Conservation (phyloP, 495 filamentous ascomycete species). For the Tuber brumale region DNA sequence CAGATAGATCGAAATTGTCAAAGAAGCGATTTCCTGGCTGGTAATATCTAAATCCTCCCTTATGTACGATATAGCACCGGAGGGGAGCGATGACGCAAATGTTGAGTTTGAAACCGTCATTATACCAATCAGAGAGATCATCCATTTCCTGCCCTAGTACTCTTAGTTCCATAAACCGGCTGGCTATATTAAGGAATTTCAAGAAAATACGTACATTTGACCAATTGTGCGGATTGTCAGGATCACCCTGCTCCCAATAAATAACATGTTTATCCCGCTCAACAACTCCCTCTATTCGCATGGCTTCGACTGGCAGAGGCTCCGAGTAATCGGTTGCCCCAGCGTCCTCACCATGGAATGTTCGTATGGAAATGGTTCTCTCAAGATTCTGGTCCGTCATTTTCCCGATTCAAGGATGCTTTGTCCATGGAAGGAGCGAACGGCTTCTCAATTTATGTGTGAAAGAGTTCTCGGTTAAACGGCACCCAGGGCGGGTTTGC, state of each 20-base stretch:
- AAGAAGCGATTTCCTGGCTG: constrained; percentile 44
- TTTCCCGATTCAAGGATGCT: not conserved
- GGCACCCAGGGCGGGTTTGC: not conserved
- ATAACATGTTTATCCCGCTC: constrained; percentile 23
- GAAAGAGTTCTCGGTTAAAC: not conserved
- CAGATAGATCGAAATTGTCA: constrained; percentile 52
- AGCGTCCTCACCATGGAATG: constrained; percentile 18
- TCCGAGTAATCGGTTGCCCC: constrained; percentile 22
- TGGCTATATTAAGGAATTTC: constrained; percentile 4
- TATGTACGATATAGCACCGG: constrained; percentile 48
- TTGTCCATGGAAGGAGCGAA: not conserved
- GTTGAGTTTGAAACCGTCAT: constrained; percentile 52
- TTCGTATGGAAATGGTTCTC: constrained; percentile 26
- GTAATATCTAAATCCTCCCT: constrained; percentile 46
- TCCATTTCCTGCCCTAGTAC: constrained; percentile 41
- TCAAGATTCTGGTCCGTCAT: constrained; percentile 28
- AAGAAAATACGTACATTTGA: constrained; percentile 25
- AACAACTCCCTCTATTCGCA: constrained; percentile 23
- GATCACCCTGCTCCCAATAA: constrained; percentile 47
- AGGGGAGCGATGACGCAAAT: constrained; percentile 50
- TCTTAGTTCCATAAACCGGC: constrained; percentile 4
- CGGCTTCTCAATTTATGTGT: not conserved
- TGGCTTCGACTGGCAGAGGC: constrained; percentile 17
- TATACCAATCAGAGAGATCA: constrained; percentile 47
- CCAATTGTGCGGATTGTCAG: constrained; percentile 54